Conservation (phyloP, 2,329 filamentous ascomycete species). For the Rhinocladiella mackenziei region DNA sequence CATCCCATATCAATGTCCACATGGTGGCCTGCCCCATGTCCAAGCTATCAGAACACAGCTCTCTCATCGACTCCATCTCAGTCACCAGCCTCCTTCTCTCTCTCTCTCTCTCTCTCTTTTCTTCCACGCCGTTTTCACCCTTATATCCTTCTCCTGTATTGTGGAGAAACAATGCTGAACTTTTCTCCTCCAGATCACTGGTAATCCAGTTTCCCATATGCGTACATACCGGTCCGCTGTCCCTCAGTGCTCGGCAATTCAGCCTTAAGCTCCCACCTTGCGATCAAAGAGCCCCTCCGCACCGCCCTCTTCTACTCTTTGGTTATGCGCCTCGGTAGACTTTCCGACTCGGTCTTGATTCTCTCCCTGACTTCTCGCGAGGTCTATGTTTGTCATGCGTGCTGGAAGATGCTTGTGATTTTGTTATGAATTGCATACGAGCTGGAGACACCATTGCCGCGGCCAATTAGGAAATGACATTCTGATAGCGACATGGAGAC, state of each 20-base stretch:
- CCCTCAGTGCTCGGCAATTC: background rate
- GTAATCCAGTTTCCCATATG: too few relatives aligned
- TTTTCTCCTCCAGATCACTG: background rate
- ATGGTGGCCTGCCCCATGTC: too few relatives aligned
- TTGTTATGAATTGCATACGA: conserved; percentile 7
- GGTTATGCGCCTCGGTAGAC: background rate
- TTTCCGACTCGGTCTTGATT: background rate
- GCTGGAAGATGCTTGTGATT: background rate
- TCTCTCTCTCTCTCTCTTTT: too few relatives aligned
- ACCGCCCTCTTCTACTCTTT: background rate
- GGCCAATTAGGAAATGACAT: background rate
- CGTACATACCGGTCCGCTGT: background rate
- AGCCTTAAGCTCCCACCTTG: background rate
- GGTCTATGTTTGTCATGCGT: conserved; percentile 3
- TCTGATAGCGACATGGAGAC: conserved; percentile 20
- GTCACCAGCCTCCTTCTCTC: too few relatives aligned
- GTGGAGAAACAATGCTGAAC: background rate
- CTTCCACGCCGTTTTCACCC: conserved; percentile 1
- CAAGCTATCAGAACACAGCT: too few relatives aligned
- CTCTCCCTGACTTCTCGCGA: background rate
- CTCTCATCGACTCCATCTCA: background rate
- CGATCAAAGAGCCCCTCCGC: background rate
- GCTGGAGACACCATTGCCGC: background rate
- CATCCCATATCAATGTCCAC: too few relatives aligned
- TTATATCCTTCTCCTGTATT: background rate